Evolutionary conservation across 345 rosid species (phyloP).

Genomic region (sweet orange (Citrus sinensis)): DVS_A1.0 CM039165.1:31573501-31574000

Average conservation of each 20-base stretch:
- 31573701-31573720: neutral
- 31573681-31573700: conserved; percentile 8
- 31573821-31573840: too few species aligned
- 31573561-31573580: conserved; percentile 17
- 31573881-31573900: too few species aligned
- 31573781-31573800: neutral
- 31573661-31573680: conserved; percentile 10
- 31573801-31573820: neutral
- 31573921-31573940: too few species aligned
- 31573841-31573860: too few species aligned
- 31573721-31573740: neutral
- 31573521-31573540: conserved; percentile 34
- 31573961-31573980: too few species aligned
- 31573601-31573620: neutral
- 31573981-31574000: too few species aligned
- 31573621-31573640: neutral
- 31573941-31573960: too few species aligned
- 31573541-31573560: conserved; percentile 44
- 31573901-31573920: too few species aligned
- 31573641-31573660: conserved; percentile 18
- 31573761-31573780: neutral
- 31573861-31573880: too few species aligned
- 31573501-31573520: conserved; percentile 45
- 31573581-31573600: neutral
- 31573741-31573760: neutral